Evolutionary conservation across 2,329 filamentous ascomycete genomes (phyloP).

Genomic region (Aureobasidium sp.): DNA sequence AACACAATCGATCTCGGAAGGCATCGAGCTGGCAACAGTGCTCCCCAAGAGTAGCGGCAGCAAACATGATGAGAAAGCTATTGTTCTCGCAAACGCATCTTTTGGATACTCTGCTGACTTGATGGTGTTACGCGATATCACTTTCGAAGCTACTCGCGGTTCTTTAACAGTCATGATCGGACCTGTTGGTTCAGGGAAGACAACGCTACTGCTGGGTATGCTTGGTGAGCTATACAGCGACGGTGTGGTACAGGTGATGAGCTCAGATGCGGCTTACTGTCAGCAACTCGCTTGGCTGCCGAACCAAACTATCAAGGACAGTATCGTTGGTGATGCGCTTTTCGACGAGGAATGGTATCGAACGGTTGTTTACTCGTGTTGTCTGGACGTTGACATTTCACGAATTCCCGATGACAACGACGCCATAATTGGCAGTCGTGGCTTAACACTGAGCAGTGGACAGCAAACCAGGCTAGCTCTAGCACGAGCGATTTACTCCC

Average conservation of each 20-base stretch:
- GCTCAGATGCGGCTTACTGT: conserved; percentile 11
- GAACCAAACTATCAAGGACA: conserved; percentile 67
- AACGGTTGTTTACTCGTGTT: conserved; percentile 62
- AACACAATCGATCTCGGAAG: no score
- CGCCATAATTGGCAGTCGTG: conserved; percentile 67
- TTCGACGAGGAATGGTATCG: conserved; percentile 59
- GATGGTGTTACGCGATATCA: neutral
- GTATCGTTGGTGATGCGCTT: conserved; percentile 63
- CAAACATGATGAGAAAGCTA: no score
- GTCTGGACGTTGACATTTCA: conserved; percentile 65
- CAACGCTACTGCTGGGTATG: neutral
- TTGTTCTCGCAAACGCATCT: neutral
- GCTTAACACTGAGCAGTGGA: conserved; percentile 74
- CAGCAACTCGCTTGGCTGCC: conserved; percentile 56
- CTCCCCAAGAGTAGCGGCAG: neutral
- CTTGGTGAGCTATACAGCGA: neutral
- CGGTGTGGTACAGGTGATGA: neutral
- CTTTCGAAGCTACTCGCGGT: neutral
- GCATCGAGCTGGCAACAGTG: neutral
- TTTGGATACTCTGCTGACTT: neutral
- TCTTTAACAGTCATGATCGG: neutral
- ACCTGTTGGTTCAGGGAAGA: neutral
- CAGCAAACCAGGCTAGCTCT: conserved; percentile 68
- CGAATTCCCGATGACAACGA: conserved; percentile 68
- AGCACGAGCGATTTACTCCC: conserved; percentile 69